These are phyloP conservation scores for Hypericum perforatum DNA, from an alignment of 345 rosid genomes.

Conservation along the genomic window DNA sequence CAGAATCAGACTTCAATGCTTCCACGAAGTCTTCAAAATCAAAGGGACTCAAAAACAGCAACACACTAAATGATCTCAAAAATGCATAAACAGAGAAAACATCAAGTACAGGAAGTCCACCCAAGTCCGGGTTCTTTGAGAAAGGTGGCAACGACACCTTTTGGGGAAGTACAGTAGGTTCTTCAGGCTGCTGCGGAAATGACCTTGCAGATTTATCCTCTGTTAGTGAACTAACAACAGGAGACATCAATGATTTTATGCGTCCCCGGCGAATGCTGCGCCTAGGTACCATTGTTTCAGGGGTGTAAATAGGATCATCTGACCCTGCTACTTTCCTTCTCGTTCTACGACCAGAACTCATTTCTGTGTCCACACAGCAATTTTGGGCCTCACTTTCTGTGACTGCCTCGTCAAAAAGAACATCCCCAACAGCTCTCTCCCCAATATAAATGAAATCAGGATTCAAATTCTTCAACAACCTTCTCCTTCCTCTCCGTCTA, in stretches of 20 bases:
- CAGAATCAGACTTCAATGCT: slow-evolving; percentile 45
- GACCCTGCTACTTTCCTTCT: slow-evolving; percentile 27
- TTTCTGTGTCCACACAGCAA: slow-evolving; percentile 23
- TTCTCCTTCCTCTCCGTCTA: slow-evolving; percentile 15
- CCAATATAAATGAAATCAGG: background rate
- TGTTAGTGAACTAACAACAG: slow-evolving; percentile 43
- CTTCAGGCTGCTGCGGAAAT: slow-evolving; percentile 24
- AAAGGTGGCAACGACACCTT: slow-evolving; percentile 70
- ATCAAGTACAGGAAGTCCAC: slow-evolving; percentile 48
- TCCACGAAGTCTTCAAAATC: slow-evolving; percentile 77
- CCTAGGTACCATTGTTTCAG: slow-evolving; percentile 48
- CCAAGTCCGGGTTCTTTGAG: slow-evolving; percentile 48
- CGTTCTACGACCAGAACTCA: slow-evolving; percentile 35
- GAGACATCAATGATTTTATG: slow-evolving; percentile 36
- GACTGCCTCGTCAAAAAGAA: background rate
- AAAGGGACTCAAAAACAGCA: slow-evolving; percentile 86
- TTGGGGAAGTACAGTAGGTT: slow-evolving; percentile 38
- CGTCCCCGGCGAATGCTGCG: slow-evolving; percentile 75
- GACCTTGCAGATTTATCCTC: slow-evolving; percentile 37
- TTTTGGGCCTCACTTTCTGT: slow-evolving; percentile 19
- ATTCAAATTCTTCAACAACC: slow-evolving; percentile 4
- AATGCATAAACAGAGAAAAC: slow-evolving; percentile 69
- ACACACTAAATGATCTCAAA: slow-evolving; percentile 77
- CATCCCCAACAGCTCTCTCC: slow-evolving; percentile 7
- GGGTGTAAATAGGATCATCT: slow-evolving; percentile 20